A percentile compares a stretch with the other conserved stretches of the same genome.
Evolutionary conservation across 345 rosid genomes (phyloP).

Genomic region (Geranium brycei): DNA sequence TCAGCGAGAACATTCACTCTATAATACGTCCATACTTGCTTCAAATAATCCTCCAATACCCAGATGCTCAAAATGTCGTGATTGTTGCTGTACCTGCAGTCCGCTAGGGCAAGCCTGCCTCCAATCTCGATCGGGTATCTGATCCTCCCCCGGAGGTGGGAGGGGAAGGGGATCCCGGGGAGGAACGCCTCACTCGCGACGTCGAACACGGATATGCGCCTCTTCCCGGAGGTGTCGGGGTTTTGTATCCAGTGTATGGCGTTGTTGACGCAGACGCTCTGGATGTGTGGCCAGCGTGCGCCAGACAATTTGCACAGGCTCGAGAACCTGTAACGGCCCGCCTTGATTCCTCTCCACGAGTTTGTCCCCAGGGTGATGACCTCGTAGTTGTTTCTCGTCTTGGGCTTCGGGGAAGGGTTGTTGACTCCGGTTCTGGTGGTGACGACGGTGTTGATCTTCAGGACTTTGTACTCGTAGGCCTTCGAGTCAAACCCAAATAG

Average conservation of each 20-base stretch:
- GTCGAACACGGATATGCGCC: neutral
- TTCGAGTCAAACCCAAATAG: slow-evolving; percentile 3
- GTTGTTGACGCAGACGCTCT: neutral
- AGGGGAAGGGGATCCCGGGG: neutral
- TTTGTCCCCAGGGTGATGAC: slow-evolving; percentile 1
- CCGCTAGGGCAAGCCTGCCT: neutral
- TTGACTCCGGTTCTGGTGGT: neutral
- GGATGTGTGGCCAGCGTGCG: neutral
- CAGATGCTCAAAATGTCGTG: neutral
- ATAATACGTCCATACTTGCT: neutral
- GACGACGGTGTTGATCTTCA: slow-evolving; percentile 3
- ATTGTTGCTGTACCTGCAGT: neutral
- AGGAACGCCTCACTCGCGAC: neutral
- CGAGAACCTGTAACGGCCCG: neutral
- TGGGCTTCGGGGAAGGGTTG: neutral
- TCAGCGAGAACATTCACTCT: neutral
- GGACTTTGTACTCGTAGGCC: slow-evolving; percentile 5
- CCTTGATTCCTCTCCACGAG: neutral
- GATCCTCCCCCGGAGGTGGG: neutral
- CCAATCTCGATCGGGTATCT: neutral
- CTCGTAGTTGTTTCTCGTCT: neutral
- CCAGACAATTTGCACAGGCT: neutral
- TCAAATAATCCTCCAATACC: neutral
- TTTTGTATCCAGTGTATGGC: neutral
- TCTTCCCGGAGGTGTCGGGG: neutral